Percentiles rank a stretch among this genome's conserved stretches.
These are phyloP conservation scores for Tuber aestivum DNA, from an alignment of 495 filamentous ascomycete genomes.

Conservation along the genomic window DNA sequence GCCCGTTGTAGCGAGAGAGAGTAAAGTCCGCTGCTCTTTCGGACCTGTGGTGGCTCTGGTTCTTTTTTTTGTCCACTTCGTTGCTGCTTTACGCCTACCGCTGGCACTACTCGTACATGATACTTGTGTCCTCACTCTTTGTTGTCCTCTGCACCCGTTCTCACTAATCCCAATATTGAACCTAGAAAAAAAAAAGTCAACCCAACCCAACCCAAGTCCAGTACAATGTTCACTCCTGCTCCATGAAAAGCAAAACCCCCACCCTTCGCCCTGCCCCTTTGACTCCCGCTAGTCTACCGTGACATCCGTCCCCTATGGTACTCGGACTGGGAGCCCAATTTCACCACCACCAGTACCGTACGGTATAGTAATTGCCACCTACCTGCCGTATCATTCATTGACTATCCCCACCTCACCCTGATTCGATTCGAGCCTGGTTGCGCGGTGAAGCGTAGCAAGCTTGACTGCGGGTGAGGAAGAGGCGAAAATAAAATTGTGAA, in stretches of 20 bases:
- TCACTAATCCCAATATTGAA: slow-evolving; percentile 4
- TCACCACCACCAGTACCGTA: slow-evolving; percentile 1
- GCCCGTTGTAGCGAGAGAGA: slow-evolving; percentile 4
- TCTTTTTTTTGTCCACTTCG: background rate
- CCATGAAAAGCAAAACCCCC: background rate
- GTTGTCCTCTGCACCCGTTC: background rate
- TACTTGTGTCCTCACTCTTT: slow-evolving; percentile 7
- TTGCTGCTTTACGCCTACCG: slow-evolving; percentile 2
- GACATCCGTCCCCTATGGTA: slow-evolving; percentile 30
- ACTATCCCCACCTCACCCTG: slow-evolving; percentile 19
- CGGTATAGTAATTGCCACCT: background rate
- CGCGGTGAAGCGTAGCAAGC: slow-evolving; percentile 17
- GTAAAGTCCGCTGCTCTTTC: slow-evolving; percentile 2
- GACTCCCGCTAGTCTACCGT: slow-evolving; percentile 33
- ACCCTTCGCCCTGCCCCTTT: slow-evolving; percentile 29
- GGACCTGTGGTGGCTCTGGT: background rate
- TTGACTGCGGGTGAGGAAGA: background rate
- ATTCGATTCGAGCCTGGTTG: slow-evolving; percentile 28
- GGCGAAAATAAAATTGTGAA: slow-evolving; percentile 15
- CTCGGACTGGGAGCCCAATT: too few species aligned
- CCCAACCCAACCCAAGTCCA: background rate
- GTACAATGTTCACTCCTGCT: background rate
- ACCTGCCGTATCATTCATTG: slow-evolving; percentile 29
- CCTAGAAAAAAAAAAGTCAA: background rate
- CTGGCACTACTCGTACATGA: slow-evolving; percentile 6